Evolutionary conservation across 805 yeast genomes (phyloP), one percentile per base, ranked within the genome.

Genomic region (Aciculoconidium aculeatum): DNA sequence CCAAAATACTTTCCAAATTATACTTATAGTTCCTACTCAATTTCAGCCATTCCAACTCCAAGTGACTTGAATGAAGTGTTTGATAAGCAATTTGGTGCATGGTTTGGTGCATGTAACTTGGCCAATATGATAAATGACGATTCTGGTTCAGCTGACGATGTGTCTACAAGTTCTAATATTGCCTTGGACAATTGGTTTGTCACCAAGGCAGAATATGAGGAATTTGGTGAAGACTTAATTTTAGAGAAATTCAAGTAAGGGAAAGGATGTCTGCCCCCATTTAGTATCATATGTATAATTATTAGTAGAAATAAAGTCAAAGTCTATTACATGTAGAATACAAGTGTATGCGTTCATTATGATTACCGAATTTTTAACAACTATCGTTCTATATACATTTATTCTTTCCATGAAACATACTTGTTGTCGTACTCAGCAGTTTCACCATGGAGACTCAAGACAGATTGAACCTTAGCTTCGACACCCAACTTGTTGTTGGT

Each of bases 81-180:
- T 44, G 86, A 80, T 36, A 66, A 78, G 37, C 72, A 66, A 38
- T 71, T 65, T 39, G 73, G 79, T 28, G 63, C 71, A 14, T 79
- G 87, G 87, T 56, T 77, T 17, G 87, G 87, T n/a, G 85, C 86
- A 1, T 71, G 78, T 33, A 76, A 77, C 38, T 64, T 80, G 41
- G 76, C 81, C 9, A 67, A 72, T 24, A 67, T 75, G 64, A 72
- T 79, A 27, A 77, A 75, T 34, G 34, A 31, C 14, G 30, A 31
- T 18, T 21, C 22, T 11, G 34, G 25, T 12, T n/a, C n/a, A n/a
- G 77, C 67, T 21, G 42, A 38, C 17, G 52, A 45, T 11, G 42
- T 44, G 4, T 45, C 47, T 15, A 35, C 49, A 2, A 47, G 49
- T 32, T 41, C 52, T 18, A 55, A 51, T 28, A 55, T 61, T 28